Evolutionary conservation across 1,284 basidiomycete genomes (phyloP).

Genomic region (Chiua sp.): DNA sequence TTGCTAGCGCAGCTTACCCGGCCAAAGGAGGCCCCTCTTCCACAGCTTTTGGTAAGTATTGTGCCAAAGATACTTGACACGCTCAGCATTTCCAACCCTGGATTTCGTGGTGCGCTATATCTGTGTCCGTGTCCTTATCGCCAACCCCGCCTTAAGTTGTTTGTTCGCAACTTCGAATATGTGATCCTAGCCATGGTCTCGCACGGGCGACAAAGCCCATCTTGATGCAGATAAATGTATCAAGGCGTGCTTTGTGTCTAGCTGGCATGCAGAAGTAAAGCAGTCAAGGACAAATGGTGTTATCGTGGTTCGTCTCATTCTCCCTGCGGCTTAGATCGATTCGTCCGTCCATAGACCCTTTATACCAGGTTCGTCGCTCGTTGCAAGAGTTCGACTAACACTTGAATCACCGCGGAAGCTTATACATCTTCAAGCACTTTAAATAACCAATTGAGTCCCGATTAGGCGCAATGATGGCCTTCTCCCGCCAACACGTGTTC

Average conservation of each 20-base stretch:
- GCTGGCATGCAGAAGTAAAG: neutral
- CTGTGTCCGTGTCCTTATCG: neutral
- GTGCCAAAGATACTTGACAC: neutral
- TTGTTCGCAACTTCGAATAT: neutral
- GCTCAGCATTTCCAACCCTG: neutral
- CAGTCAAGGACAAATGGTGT: too few relatives aligned
- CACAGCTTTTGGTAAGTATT: neutral
- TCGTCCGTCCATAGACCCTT: too few relatives aligned
- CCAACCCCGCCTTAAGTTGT: neutral
- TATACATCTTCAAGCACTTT: too few relatives aligned
- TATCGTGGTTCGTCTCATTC: too few relatives aligned
- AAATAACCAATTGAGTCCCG: too few relatives aligned
- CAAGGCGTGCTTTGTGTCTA: constrained; percentile 13
- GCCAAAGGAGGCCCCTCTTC: neutral
- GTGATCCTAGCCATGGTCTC: neutral
- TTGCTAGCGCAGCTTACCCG: neutral
- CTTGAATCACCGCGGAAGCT: too few relatives aligned
- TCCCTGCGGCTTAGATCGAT: too few relatives aligned
- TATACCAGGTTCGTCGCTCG: too few relatives aligned
- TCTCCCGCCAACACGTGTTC: too few relatives aligned
- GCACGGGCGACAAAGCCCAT: constrained; percentile 18
- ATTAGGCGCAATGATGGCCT: too few relatives aligned
- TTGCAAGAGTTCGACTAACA: too few relatives aligned
- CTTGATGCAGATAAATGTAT: constrained; percentile 18
- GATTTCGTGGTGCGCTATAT: neutral